These are phyloP conservation scores for Talaromyces liani DNA, from an alignment of 495 filamentous ascomycete species.

Conservation along the genomic window DNA sequence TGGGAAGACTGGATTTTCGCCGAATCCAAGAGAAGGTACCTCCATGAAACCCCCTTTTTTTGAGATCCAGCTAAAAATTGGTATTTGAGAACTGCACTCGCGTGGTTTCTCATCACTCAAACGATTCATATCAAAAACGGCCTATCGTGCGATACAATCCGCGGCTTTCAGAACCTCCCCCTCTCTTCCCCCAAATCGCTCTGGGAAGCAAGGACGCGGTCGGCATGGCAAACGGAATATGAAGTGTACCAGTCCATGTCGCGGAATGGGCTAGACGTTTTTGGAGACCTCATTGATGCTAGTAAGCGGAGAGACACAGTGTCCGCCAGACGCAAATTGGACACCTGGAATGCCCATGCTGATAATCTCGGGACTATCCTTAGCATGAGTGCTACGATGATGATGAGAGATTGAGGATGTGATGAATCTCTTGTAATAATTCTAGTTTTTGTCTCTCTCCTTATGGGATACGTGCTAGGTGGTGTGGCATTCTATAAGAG, in stretches of 20 bases:
- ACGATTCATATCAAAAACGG: neutral
- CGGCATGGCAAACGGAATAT: neutral
- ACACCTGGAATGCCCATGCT: neutral
- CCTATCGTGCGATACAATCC: neutral
- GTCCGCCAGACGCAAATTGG: neutral
- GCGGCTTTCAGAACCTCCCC: neutral
- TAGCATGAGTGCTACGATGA: neutral
- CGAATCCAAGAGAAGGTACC: neutral
- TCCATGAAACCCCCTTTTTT: neutral
- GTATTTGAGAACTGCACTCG: neutral
- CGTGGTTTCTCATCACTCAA: neutral
- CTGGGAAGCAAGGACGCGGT: neutral
- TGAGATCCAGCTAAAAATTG: neutral
- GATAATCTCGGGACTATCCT: neutral
- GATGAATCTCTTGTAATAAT: no score
- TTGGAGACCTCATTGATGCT: slow-evolving; percentile 2
- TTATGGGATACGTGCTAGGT: no score
- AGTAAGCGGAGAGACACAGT: neutral
- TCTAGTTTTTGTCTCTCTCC: no score
- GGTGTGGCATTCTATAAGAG: no score
- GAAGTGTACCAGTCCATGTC: neutral
- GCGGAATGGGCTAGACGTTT: neutral
- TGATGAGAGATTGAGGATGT: slow-evolving; percentile 14
- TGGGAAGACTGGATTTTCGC: slow-evolving; percentile 5
- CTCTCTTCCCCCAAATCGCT: neutral